Base-by-base conservation (phyloP, 2,329 filamentous ascomycete species). In the Claviceps arundinis region DNA sequence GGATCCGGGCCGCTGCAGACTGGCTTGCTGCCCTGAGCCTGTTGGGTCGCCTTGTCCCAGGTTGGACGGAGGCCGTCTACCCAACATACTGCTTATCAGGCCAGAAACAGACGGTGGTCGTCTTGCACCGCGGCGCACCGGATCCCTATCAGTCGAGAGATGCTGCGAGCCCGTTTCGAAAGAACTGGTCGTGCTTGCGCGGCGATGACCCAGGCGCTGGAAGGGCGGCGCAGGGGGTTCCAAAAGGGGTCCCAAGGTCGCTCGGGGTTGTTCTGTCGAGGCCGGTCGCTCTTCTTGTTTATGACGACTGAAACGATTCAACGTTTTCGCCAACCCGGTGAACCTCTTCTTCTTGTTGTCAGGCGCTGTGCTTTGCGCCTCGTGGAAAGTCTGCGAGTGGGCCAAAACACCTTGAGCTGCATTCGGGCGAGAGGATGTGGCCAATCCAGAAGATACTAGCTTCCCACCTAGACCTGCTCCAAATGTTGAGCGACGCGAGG, bases 271-370 rank as follows among this genome's bases (percentile, higher is more conserved):
- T 7, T 47, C 50, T 3, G 37, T 8, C 9, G 37, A 30, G 2
- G 37, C 16, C 7, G 16, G 19, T 17, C 40, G 37, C 5, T 45
- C 42, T 14, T 43, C 40, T 2, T 47, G 42, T 19, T 44, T 54
- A 17, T 38, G 44, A 9, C 37, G 50, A n/a, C 38, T 26, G 13
- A 52, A 14, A 13, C 38, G 37, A n/a, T 43, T 46, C 24, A 72
- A 57, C 13, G 58, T 58, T 30, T 62, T 61, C 24, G 60, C 51
- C 13, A 68, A 58, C 17, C 64, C 68, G 0, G 74, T 75, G 53
- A 77, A 72, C 11, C 74, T 65, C 55, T 73, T 75, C 62, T 73
- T 76, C 14, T 57, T 52, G 3, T 73, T 76, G 9, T 57, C 52
- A 4, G 57, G 50, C 24, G 54, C 48, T 16, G 52, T 53, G 16